Conservation (phyloP, 75 land plant species). For the Azolla pinnata region DNA sequence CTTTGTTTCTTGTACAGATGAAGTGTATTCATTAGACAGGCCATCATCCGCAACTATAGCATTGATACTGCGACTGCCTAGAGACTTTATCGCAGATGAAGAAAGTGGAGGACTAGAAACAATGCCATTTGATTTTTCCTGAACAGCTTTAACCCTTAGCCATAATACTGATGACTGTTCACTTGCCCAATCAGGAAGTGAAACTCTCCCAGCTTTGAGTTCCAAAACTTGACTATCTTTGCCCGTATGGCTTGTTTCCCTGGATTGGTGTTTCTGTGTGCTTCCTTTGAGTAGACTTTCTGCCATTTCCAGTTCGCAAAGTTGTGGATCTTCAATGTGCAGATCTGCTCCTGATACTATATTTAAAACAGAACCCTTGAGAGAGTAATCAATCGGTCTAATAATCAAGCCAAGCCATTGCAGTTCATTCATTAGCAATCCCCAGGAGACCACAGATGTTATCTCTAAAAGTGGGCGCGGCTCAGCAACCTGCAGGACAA, state of each 20-base stretch:
- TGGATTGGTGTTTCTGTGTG: background rate
- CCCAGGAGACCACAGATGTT: constrained; percentile 57
- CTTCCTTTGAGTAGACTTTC: constrained; percentile 11
- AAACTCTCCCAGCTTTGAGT: constrained; percentile 53
- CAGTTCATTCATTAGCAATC: constrained; percentile 69
- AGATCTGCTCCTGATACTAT: constrained; percentile 75
- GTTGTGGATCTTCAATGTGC: constrained; percentile 39
- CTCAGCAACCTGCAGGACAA: constrained; percentile 48
- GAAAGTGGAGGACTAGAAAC: constrained; percentile 17
- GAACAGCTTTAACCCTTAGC: constrained; percentile 65
- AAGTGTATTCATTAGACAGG: background rate
- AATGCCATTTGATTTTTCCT: constrained; percentile 34
- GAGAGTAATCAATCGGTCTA: constrained; percentile 71
- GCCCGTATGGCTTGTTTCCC: background rate
- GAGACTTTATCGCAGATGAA: constrained; percentile 15
- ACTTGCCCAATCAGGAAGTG: constrained; percentile 78
- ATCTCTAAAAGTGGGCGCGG: constrained; percentile 86
- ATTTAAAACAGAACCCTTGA: constrained; percentile 64
- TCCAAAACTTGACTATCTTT: constrained; percentile 22
- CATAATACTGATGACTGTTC: constrained; percentile 56
- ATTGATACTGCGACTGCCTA: background rate
- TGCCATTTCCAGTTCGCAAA: constrained; percentile 51
- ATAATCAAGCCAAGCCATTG: constrained; percentile 89
- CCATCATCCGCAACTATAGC: background rate
- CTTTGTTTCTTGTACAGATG: background rate